phyloP scores from a whole-genome alignment of 306 rosid species.

The Astragalus membranaceus region DNA sequence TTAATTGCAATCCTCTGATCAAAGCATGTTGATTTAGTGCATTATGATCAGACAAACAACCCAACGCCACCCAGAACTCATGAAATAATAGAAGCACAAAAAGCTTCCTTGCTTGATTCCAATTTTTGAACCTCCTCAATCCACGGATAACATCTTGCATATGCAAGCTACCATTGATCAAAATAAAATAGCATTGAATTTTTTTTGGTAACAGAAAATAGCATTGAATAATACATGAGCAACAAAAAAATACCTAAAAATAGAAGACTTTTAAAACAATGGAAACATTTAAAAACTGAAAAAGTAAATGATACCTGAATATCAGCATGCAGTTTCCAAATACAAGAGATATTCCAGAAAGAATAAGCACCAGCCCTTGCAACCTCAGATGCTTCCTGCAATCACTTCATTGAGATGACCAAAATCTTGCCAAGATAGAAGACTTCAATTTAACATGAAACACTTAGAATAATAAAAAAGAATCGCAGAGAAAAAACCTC shows the following conservation, averaged over 20 bases:
- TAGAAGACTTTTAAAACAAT: not conserved
- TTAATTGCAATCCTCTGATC: slow-evolving; percentile 77
- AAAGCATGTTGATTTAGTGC: slow-evolving; percentile 84
- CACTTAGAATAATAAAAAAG: not conserved
- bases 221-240: slow-evolving; percentile 6
- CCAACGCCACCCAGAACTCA: slow-evolving; percentile 94
- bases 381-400: slow-evolving; percentile 79
- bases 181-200: slow-evolving; percentile 20
- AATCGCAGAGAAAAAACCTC: slow-evolving; percentile 45
- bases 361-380: slow-evolving; percentile 45
- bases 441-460: slow-evolving; percentile 1
- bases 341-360: slow-evolving; percentile 60
- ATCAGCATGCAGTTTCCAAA: slow-evolving; percentile 87
- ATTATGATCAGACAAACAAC: slow-evolving; percentile 52
- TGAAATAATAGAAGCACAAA: slow-evolving; percentile 56
- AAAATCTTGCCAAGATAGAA: slow-evolving; percentile 11
- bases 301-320: slow-evolving; percentile 55
- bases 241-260: slow-evolving; percentile 1
- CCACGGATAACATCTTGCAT: slow-evolving; percentile 91
- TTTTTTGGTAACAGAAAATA: too few species aligned
- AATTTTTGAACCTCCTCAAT: slow-evolving; percentile 48
- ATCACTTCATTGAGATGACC: slow-evolving; percentile 23
- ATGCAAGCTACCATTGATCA: slow-evolving; percentile 52
- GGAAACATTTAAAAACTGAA: not conserved
- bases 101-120: slow-evolving; percentile 54